Evolutionary conservation across 371 early-diverging fungal species (phyloP), one percentile per base, ranked within the genome.

Genomic region (Rhizopus arrhizus): DNA sequence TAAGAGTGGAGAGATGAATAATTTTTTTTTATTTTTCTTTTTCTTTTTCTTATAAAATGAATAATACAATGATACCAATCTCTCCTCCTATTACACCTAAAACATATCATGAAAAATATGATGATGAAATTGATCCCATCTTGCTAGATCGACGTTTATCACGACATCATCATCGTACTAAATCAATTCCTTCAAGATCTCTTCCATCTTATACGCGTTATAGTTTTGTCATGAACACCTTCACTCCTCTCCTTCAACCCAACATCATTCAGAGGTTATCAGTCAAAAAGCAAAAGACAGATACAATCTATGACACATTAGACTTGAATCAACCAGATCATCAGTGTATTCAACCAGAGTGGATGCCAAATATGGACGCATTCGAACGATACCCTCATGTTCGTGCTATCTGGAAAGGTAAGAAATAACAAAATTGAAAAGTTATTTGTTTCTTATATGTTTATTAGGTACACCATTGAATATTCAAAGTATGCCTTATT

Each of bases 391-490:
- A 50, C 16, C 38, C 62, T 28, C 40, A 56, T 40, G 59, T 68
- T 31, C 58, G 61, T 45, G 72, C 68, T 28, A 53, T 65, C 13
- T 72, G 72, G 72, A 72, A 72, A 68, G 72, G 72, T 72, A 71
- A 64, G 32, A 32, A 13, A 58, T 22, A 12, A 5, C 28, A 36
- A 43, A 40, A 41, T n/a, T 10, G 12, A 6, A 47, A 7, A 47
- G 12, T 5, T 29, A 9, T 4, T 47, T 35, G 45, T 52, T 38
- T 40, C 13, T 57, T 35, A 49, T 52, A 34, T 43, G 9, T 15
- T 34, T 33, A 33, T 41, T 49, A 77, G 84, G 83, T 8, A 74
- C 80, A 41, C 85, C 84, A n/a, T 50, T 83, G 47, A 61, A 73
- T 15, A 75, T 86, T 50, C 43, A 58, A 41, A 65, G 61, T 52